A percentile compares a stretch with the other conserved stretches of the same genome.
Conservation (phyloP, 2,329 filamentous ascomycete genomes). For the Sporothrix curviconia region DNA sequence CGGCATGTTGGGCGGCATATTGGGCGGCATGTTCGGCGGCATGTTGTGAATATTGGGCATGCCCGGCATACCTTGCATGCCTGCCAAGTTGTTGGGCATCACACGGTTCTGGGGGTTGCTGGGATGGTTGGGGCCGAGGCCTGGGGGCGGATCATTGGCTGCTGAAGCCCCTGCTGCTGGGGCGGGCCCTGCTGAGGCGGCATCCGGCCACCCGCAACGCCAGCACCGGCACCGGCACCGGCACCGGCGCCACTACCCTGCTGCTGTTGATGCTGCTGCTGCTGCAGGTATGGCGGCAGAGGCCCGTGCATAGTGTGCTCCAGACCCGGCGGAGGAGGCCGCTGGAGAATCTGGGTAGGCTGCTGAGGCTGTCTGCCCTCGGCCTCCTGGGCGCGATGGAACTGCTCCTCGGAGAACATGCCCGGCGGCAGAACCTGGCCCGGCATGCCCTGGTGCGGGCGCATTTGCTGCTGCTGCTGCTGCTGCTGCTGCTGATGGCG, state of each 20-base stretch:
- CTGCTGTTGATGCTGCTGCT: conserved; percentile 24
- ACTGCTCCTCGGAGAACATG: conserved; percentile 42
- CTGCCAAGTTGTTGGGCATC: conserved; percentile 32
- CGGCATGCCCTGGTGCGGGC: conserved; percentile 40
- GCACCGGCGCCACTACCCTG: conserved; percentile 29
- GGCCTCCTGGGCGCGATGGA: conserved; percentile 39
- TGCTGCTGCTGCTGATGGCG: conserved; percentile 5
- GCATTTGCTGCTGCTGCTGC: conserved; percentile 33
- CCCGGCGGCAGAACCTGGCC: conserved; percentile 30
- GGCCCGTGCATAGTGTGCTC: conserved; percentile 47
- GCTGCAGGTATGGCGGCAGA: conserved; percentile 46
- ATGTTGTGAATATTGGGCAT: conserved; percentile 32
- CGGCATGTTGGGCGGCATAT: conserved; percentile 11
- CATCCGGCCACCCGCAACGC: conserved; percentile 36
- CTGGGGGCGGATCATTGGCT: conserved; percentile 53
- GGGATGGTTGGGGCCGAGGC: conserved; percentile 38
- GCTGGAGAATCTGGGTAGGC: conserved; percentile 59
- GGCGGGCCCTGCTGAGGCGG: conserved; percentile 24
- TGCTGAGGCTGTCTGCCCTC: conserved; percentile 42
- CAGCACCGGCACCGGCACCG: conserved; percentile 29
- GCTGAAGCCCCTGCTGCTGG: conserved; percentile 26
- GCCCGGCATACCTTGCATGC: background rate
- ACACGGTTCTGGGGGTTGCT: conserved; percentile 33
- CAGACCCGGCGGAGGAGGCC: conserved; percentile 54
- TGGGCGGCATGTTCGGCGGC: conserved; percentile 13